Conservation (phyloP, 2,329 filamentous ascomycete species). For the Diaporthe capsici region DNA sequence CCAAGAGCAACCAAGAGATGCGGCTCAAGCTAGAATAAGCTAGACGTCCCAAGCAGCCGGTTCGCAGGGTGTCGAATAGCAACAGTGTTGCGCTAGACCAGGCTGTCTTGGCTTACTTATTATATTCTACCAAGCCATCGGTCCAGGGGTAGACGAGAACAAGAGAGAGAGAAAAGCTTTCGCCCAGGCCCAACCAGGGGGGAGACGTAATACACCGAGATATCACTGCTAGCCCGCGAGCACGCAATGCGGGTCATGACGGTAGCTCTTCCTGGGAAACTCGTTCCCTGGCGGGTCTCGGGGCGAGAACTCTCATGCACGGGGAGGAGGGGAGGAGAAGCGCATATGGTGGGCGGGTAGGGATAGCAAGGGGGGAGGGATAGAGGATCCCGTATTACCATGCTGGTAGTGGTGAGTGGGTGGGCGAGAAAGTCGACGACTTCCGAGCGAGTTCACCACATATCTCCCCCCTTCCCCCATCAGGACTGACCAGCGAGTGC, state of each 20-base stretch:
- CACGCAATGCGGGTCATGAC: slow-evolving; percentile 40
- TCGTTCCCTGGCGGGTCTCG: not conserved
- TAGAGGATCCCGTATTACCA: not conserved
- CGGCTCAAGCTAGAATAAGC: not conserved
- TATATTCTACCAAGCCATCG: not conserved
- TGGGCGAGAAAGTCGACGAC: not conserved
- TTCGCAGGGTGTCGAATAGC: not conserved
- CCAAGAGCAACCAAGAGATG: not conserved
- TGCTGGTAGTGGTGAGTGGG: not conserved
- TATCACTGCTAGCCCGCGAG: slow-evolving; percentile 35
- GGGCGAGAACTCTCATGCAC: not conserved
- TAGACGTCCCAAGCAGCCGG: slow-evolving; percentile 15
- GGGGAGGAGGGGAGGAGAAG: not conserved
- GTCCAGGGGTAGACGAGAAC: not conserved
- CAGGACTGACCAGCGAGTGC: not conserved
- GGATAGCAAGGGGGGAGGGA: not conserved
- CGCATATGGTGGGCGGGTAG: slow-evolving; percentile 19
- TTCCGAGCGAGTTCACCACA: not conserved
- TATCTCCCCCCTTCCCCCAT: not conserved
- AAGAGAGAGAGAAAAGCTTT: not conserved
- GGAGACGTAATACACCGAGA: not conserved
- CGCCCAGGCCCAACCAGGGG: not conserved
- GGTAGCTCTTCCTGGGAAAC: slow-evolving; percentile 1
- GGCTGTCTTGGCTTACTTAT: slow-evolving; percentile 11
- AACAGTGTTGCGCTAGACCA: not conserved